These are phyloP conservation scores for Fusarium protoensiforme DNA, from an alignment of 2,329 filamentous ascomycete species.

Conservation along the genomic window DNA sequence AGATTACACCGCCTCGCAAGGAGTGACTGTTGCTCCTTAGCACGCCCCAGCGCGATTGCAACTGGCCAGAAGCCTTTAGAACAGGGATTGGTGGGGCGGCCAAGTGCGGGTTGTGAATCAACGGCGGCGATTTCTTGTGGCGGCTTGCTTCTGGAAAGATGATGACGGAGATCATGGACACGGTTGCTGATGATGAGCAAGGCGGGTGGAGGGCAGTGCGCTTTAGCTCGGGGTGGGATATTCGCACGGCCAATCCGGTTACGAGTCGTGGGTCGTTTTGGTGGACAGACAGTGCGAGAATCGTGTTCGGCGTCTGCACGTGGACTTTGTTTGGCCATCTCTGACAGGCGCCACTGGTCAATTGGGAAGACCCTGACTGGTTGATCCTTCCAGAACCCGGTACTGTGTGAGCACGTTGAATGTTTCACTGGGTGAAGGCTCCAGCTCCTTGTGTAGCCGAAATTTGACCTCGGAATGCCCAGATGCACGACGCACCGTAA, in stretches of 20 bases:
- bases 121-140: slow-evolving; percentile 27
- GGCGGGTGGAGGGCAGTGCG: slow-evolving; percentile 6
- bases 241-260: slow-evolving; percentile 1
- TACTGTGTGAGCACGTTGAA: slow-evolving; percentile 21
- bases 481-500: slow-evolving; percentile 4
- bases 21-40: slow-evolving; percentile 27
- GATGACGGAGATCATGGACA: slow-evolving; percentile 2
- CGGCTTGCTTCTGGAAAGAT: slow-evolving; percentile 35
- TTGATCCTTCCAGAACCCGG: not conserved
- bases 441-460: slow-evolving; percentile 29
- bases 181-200: slow-evolving; percentile 1
- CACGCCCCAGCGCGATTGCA: slow-evolving; percentile 11
- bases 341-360: slow-evolving; percentile 38
- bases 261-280: slow-evolving; percentile 6
- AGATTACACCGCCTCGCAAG: slow-evolving; percentile 34
- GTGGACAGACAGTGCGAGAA: slow-evolving; percentile 10
- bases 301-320: slow-evolving; percentile 31
- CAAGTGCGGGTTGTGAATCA: slow-evolving; percentile 26
- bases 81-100: slow-evolving; percentile 22
- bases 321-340: slow-evolving; percentile 27
- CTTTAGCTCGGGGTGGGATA: not conserved
- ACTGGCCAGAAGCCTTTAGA: slow-evolving; percentile 23
- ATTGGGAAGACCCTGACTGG: slow-evolving; percentile 30
- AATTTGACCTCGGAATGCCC: slow-evolving; percentile 34
- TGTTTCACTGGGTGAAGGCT: slow-evolving; percentile 11